Conservation (phyloP, 1,139 yeast genomes). For the Kazachstania sp. region DNA sequence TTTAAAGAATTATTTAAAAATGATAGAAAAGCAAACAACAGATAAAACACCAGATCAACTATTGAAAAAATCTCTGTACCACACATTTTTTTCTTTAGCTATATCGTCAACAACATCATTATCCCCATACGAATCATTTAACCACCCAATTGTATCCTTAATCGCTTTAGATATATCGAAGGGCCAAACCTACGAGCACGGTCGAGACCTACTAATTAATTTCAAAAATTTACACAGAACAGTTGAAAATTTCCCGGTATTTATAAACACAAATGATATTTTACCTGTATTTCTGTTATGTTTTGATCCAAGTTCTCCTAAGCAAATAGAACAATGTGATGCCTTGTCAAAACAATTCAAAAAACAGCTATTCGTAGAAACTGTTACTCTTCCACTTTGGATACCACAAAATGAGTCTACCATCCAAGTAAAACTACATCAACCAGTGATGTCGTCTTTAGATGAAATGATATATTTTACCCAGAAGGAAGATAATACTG, state of each 20-base stretch:
- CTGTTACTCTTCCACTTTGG: slow-evolving; percentile 30
- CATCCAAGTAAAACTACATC: slow-evolving; percentile 24
- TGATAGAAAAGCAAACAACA: slow-evolving; percentile 29
- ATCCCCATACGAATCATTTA: slow-evolving; percentile 79
- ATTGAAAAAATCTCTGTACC: slow-evolving; percentile 43
- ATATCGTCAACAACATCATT: slow-evolving; percentile 50
- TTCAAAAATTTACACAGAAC: slow-evolving; percentile 35
- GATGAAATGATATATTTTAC: slow-evolving; percentile 71
- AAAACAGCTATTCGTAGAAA: slow-evolving; percentile 33
- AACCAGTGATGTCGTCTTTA: slow-evolving; percentile 40
- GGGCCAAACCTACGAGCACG: slow-evolving; percentile 38
- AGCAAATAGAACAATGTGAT: slow-evolving; percentile 25
- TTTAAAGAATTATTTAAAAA: slow-evolving; percentile 28
- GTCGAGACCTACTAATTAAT: slow-evolving; percentile 44
- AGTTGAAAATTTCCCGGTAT: slow-evolving; percentile 41
- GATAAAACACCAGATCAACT: slow-evolving; percentile 19
- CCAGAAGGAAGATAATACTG: slow-evolving; percentile 37
- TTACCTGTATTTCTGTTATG: slow-evolving; percentile 37
- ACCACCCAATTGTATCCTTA: slow-evolving; percentile 79
- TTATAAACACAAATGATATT: slow-evolving; percentile 51
- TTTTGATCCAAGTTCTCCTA: slow-evolving; percentile 24
- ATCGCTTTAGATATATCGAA: slow-evolving; percentile 42
- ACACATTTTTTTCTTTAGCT: slow-evolving; percentile 51
- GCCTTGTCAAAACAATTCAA: slow-evolving; percentile 31
- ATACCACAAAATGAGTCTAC: slow-evolving; percentile 13